phyloP scores from a whole-genome alignment of 169 alveolate species.

The Plasmodium knowlesi region DNA sequence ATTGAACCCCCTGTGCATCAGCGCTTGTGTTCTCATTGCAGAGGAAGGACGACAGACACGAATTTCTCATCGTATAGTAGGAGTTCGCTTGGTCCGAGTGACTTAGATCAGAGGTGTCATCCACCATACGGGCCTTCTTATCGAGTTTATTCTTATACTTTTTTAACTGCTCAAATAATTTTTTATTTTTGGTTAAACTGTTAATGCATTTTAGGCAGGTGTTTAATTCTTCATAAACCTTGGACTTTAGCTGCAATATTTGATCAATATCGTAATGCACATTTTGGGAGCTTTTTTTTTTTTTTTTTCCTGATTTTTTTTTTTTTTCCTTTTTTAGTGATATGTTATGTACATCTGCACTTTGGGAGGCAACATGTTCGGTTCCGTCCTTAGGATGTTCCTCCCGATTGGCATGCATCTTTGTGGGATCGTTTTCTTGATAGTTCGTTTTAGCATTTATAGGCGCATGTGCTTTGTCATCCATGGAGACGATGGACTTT shows the following conservation, averaged over 20 bases:
- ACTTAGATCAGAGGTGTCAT: neutral
- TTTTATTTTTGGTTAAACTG: slow-evolving; percentile 38
- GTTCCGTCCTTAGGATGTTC: neutral
- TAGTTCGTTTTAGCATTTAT: neutral
- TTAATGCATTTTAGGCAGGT: slow-evolving; percentile 22
- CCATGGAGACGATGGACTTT: slow-evolving; percentile 6
- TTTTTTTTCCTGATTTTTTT: neutral
- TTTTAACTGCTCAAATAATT: slow-evolving; percentile 34
- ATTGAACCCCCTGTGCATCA: neutral
- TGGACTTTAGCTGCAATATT: slow-evolving; percentile 22
- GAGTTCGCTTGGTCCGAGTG: slow-evolving; percentile 15
- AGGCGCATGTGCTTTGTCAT: slow-evolving; percentile 3
- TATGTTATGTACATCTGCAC: neutral
- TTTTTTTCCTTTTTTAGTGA: neutral
- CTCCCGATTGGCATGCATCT: neutral
- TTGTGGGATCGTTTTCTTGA: neutral
- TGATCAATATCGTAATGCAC: slow-evolving; percentile 23
- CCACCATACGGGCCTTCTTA: neutral
- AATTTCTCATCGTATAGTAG: slow-evolving; percentile 37
- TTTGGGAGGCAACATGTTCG: neutral
- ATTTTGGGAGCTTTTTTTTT: neutral
- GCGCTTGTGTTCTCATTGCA: slow-evolving; percentile 23
- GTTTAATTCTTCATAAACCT: slow-evolving; percentile 14
- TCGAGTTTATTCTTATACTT: slow-evolving; percentile 7
- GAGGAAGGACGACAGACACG: slow-evolving; percentile 13